A percentile compares a stretch with the other conserved stretches of the same genome.
phyloP scores from a whole-genome alignment of 345 rosid species.

The Aurinia saxatilis region DNA sequence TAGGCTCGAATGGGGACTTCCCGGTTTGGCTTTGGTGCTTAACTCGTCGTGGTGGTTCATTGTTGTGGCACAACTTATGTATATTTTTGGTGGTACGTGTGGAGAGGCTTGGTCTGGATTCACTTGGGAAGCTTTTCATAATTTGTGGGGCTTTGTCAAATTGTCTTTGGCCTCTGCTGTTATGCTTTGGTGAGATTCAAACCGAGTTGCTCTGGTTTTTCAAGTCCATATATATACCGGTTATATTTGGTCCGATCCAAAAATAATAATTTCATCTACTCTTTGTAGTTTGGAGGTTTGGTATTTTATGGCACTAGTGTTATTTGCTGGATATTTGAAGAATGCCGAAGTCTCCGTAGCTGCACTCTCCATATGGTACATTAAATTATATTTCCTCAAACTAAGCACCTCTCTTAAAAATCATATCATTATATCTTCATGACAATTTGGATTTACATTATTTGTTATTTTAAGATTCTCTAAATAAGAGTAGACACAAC shows the following conservation, averaged over 20 bases:
- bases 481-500: constrained; percentile 3
- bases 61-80: constrained; percentile 46
- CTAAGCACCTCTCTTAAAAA: neutral
- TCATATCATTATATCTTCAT: neutral
- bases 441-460: neutral
- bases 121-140: constrained; percentile 71
- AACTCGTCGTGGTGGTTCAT: constrained; percentile 71
- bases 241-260: neutral
- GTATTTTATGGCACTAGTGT: constrained; percentile 61
- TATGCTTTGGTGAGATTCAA: constrained; percentile 67
- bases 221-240: neutral
- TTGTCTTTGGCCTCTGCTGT: constrained; percentile 83
- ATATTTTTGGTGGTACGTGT: constrained; percentile 61
- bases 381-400: neutral
- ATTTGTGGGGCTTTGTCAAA: constrained; percentile 61
- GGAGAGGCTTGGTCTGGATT: constrained; percentile 79
- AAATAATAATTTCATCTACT: neutral
- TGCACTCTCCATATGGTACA: constrained; percentile 75
- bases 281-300: constrained; percentile 59
- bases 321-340: constrained; percentile 58
- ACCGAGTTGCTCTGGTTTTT: neutral
- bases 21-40: constrained; percentile 64
- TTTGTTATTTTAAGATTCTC: neutral
- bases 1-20: constrained; percentile 58
- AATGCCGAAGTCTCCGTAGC: constrained; percentile 62